Evolutionary conservation across 2,329 filamentous ascomycete species (phyloP), one percentile per base, ranked within the genome.

Genomic region (Magnaporthiopsis poae): DNA sequence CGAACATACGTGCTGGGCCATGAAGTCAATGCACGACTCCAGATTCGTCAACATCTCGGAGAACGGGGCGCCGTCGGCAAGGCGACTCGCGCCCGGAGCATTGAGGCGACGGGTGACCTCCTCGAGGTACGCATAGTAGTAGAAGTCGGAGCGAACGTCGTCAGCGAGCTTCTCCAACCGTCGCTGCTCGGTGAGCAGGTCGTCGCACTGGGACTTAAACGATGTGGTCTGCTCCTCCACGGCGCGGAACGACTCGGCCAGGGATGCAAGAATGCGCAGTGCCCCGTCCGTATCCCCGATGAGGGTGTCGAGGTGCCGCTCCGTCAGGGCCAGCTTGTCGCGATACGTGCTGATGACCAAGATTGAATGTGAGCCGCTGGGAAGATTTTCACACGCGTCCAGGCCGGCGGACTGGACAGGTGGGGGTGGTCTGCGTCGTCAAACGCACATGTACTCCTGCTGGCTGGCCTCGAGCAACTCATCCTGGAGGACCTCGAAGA

Each of bases 111-210:
- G 86, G 0, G 92, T 96, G 68, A 94, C 92, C 62, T 89, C 92
- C 70, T 99, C 95, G 7, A 99, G 84, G 74, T 96, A 97, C 27
- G 90, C 87, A 76, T 99, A 99, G 77, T 96, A 97, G 74, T 93
- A 88, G n/a, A 97, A 81, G 71, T 97, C 96, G 31, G 91, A 90
- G 33, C 91, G 89, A 67, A 99, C 89, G 67, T 92, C 89, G 70
- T 96, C 87, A 2, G 92, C 92, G 60, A 99, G 83, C 70, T 84
- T 85, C 69, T 91, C 88, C 60, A 97, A 83, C 31, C 90, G 87
- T 71, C 84, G 86, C 78, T 98, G 92, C 72, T 96, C 93, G 1
- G 85, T 82, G 36, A 98, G 80, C 2, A 99, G 82, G 67, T 91
- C 90, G 74, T 97, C 92, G 77, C 95, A 99, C 77, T 96, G 92